Percentiles rank a stretch among this genome's conserved stretches.
These are phyloP conservation scores for Cadophora gregata DNA, from an alignment of 2,329 filamentous ascomycete species.

Conservation along the genomic window DNA sequence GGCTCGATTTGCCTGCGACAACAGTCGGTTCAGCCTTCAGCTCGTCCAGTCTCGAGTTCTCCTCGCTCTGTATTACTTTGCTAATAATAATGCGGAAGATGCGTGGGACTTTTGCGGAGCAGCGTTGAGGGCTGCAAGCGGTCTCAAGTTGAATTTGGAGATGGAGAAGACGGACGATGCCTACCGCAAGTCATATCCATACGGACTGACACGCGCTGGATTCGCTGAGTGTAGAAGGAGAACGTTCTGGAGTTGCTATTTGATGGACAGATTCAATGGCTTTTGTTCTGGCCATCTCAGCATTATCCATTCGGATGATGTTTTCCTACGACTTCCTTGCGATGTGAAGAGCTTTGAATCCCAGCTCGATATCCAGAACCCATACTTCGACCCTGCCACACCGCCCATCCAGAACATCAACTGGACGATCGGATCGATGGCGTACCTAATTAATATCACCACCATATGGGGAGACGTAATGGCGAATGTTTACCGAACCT, in stretches of 20 bases:
- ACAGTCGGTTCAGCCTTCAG: conserved; percentile 62
- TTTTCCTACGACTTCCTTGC: conserved; percentile 71
- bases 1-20: conserved; percentile 62
- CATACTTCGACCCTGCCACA: conserved; percentile 63
- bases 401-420: conserved; percentile 48
- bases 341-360: conserved; percentile 66
- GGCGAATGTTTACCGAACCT: conserved; percentile 61
- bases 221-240: conserved; percentile 71
- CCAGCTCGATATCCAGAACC: conserved; percentile 60
- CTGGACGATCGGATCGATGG: conserved; percentile 50
- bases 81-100: conserved; percentile 62
- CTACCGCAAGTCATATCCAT: conserved; percentile 53
- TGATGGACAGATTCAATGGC: conserved; percentile 71
- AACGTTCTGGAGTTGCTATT: conserved; percentile 74
- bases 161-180: conserved; percentile 53
- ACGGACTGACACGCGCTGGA: conserved; percentile 61
- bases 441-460: conserved; percentile 65
- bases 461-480: conserved; percentile 71
- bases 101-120: conserved; percentile 69
- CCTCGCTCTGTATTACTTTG: conserved; percentile 69
- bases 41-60: conserved; percentile 72
- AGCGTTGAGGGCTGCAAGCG: conserved; percentile 64
- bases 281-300: conserved; percentile 60
- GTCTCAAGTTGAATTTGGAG: conserved; percentile 69
- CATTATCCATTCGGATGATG: conserved; percentile 66